A percentile compares a stretch with the other conserved stretches of the same genome.
Conservation (phyloP, 768 basidiomycete genomes). For the Hygrocybe coccinea region DNA sequence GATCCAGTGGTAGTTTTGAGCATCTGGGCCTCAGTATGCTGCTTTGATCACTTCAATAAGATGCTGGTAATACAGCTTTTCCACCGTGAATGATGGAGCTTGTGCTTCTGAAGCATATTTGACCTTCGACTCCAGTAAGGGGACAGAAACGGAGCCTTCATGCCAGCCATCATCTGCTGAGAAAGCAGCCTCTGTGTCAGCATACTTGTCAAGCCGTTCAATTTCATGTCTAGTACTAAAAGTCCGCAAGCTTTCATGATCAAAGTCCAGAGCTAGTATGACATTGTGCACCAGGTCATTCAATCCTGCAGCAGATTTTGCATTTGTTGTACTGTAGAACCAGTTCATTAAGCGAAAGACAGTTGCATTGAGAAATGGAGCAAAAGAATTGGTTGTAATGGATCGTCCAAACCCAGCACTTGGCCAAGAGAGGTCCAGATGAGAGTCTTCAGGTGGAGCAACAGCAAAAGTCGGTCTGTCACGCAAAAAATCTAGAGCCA, state of each 20-base stretch:
- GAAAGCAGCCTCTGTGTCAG: slow-evolving; percentile 7
- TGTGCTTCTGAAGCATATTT: slow-evolving; percentile 12
- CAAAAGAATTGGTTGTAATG: slow-evolving; percentile 2
- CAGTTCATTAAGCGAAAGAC: slow-evolving; percentile 28
- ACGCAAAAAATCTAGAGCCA: no score
- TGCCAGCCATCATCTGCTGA: slow-evolving; percentile 20
- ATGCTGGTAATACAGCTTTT: slow-evolving; percentile 17
- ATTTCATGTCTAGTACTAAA: slow-evolving; percentile 19
- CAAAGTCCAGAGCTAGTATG: slow-evolving; percentile 10
- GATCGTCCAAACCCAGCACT: no score
- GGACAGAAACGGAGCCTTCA: slow-evolving; percentile 19
- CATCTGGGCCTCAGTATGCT: neutral
- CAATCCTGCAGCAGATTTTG: slow-evolving; percentile 27
- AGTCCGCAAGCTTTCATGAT: slow-evolving; percentile 6
- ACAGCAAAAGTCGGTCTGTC: no score
- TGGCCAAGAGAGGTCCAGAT: no score
- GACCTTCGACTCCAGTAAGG: slow-evolving; percentile 18
- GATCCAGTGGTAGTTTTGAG: slow-evolving; percentile 14
- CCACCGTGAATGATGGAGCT: slow-evolving; percentile 15
- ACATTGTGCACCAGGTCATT: slow-evolving; percentile 26
- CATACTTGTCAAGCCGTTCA: slow-evolving; percentile 10
- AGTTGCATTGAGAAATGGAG: slow-evolving; percentile 22
- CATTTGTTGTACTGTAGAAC: slow-evolving; percentile 23
- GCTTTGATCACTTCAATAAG: slow-evolving; percentile 18
- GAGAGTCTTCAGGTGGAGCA: no score